Conservation (phyloP, 2,329 filamentous ascomycete genomes). For the Diaporthe eres region DNA sequence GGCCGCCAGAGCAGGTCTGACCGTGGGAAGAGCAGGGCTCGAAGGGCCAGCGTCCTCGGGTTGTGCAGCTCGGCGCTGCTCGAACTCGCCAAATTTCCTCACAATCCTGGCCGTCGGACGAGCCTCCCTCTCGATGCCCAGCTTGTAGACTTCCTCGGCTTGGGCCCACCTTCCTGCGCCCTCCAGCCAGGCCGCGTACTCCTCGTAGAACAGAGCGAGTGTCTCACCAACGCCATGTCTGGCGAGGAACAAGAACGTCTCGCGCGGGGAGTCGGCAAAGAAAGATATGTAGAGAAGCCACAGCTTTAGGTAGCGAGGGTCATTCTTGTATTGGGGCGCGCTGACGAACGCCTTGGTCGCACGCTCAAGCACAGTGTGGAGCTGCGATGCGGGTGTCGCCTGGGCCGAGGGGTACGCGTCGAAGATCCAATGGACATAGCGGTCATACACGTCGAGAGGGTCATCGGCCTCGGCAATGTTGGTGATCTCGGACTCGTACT, state of each 20-base stretch:
- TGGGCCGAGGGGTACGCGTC: constrained; percentile 96
- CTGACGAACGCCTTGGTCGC: constrained; percentile 91
- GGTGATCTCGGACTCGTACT: constrained; percentile 88
- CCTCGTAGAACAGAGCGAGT: constrained; percentile 94
- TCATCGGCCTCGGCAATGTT: constrained; percentile 90
- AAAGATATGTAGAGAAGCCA: constrained; percentile 96
- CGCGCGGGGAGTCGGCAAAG: constrained; percentile 92
- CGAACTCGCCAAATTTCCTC: constrained; percentile 94
- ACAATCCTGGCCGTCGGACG: constrained; percentile 84
- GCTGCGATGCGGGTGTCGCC: constrained; percentile 90
- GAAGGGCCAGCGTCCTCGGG: constrained; percentile 72
- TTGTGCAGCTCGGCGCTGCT: constrained; percentile 78
- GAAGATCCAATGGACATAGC: constrained; percentile 97
- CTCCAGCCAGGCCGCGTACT: constrained; percentile 95
- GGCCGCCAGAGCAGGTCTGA: constrained; percentile 85
- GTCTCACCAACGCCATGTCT: constrained; percentile 89
- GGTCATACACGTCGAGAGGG: constrained; percentile 93
- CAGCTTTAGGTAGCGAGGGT: constrained; percentile 91
- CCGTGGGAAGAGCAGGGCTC: constrained; percentile 87
- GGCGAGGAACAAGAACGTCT: constrained; percentile 92
- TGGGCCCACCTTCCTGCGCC: constrained; percentile 86
- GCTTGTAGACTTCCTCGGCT: constrained; percentile 92
- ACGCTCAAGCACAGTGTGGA: constrained; percentile 89
- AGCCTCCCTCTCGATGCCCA: constrained; percentile 91
- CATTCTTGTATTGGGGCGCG: constrained; percentile 92